These are phyloP conservation scores for Ophiostoma quercus DNA, from an alignment of 2,329 filamentous ascomycete species.

Conservation along the genomic window DNA sequence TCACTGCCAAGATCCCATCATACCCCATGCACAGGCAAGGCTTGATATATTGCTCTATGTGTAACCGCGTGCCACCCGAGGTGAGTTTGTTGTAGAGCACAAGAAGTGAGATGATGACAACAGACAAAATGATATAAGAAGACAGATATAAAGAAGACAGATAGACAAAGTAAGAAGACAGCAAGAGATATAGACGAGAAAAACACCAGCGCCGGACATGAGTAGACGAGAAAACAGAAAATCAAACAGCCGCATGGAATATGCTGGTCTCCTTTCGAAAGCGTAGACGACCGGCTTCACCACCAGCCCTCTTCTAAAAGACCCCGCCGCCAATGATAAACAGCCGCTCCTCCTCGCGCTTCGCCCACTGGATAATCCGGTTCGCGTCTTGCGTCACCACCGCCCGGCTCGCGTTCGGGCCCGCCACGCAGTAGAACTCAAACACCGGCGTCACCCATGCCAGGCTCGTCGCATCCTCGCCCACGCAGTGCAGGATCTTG, in stretches of 20 bases:
- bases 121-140: neutral
- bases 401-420: constrained; percentile 59
- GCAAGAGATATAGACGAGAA: neutral
- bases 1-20: neutral
- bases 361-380: constrained; percentile 84
- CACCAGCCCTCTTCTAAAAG: constrained; percentile 40
- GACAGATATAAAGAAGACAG: no score
- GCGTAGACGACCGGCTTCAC: neutral
- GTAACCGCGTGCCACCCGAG: neutral
- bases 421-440: constrained; percentile 92
- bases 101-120: neutral
- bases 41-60: neutral
- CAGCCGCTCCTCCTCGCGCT: constrained; percentile 82
- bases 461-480: constrained; percentile 69
- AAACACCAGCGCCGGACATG: constrained; percentile 1
- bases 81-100: neutral
- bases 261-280: neutral
- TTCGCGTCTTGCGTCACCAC: constrained; percentile 81
- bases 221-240: neutral
- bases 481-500: constrained; percentile 77
- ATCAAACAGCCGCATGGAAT: neutral
- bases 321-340: constrained; percentile 99
- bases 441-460: constrained; percentile 90
- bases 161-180: neutral
- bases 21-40: neutral